Evolutionary conservation across 2,329 filamentous ascomycete genomes (phyloP).

Genomic region (Aspergillus quadrilineatus): DNA sequence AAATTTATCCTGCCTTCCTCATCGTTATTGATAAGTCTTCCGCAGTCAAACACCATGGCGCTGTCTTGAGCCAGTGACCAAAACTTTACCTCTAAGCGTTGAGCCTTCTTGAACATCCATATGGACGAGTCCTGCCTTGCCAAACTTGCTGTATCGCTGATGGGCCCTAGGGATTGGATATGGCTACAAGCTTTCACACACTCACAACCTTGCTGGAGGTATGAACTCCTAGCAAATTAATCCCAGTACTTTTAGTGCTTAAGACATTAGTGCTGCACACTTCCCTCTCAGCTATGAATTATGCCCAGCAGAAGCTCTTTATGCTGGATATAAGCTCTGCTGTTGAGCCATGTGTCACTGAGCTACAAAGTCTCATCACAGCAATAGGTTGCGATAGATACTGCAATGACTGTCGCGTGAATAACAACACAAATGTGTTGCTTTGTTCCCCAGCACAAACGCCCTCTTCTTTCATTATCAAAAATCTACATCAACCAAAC

Average conservation of each 20-base stretch:
- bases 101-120: background rate
- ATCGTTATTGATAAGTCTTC: no score
- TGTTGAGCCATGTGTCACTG: background rate
- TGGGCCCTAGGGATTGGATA: background rate
- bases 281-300: background rate
- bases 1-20: background rate
- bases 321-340: background rate
- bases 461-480: background rate
- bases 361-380: background rate
- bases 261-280: background rate
- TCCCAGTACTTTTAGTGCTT: background rate
- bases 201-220: background rate
- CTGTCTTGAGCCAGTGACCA: background rate
- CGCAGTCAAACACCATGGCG: background rate
- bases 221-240: background rate
- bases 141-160: background rate
- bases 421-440: background rate
- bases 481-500: background rate
- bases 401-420: background rate
- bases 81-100: background rate
- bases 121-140: background rate
- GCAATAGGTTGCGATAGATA: background rate
- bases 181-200: background rate
- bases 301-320: background rate
- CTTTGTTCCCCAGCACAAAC: background rate